Evolutionary conservation across 306 rosid genomes (phyloP), one percentile per base, ranked within the genome.

Genomic region (Lagenaria siceraria): DNA sequence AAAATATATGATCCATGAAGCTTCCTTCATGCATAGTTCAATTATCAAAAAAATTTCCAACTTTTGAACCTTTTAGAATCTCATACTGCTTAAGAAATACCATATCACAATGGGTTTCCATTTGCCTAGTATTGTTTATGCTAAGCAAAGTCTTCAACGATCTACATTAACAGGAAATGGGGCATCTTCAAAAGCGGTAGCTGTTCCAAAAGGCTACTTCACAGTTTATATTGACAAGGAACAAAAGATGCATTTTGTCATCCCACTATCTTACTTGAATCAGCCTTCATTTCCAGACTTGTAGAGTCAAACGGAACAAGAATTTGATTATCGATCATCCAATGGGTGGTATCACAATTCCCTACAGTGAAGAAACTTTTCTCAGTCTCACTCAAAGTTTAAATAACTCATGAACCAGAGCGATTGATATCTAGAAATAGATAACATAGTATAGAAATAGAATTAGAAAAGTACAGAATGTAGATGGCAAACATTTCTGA

Each of bases 111-210:
- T 64, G 72, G 72, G 72, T 64, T 33, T 64, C 72, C 72, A 46
- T 7, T 35, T 64, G 72, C 72, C 72, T 64, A 33, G 72, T 1
- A 59, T 64, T 27, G 33, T 64, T 33, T 24, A 17, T 7, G 25
- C 72, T 1, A 64, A 64, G 48, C 72, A 64, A 64, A 64, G 25
- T 64, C 48, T 64, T 55, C 74, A 65, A 59, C 77, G 74, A 43
- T 81, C 82, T 81, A 8, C n/a, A 49, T 60, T 79, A 63, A 6
- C 25, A 19, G 48, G 72, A 71, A 31, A 35, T 36, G 46, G 48
- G 18, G 48, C 48, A 64, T 15, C 49, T 35, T 25, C 48, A 36
- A 64, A 64, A 3, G 48, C 42, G 6, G 25, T 15, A 7, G 72
- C 35, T 5, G 22, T 64, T 64, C 72, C 72, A 0, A 64, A 64